A percentile compares a stretch with the other conserved stretches of the same genome.
These are phyloP conservation scores for Wallacemonas sp. DNA, from an alignment of 208 protist species.

Conservation along the genomic window DNA sequence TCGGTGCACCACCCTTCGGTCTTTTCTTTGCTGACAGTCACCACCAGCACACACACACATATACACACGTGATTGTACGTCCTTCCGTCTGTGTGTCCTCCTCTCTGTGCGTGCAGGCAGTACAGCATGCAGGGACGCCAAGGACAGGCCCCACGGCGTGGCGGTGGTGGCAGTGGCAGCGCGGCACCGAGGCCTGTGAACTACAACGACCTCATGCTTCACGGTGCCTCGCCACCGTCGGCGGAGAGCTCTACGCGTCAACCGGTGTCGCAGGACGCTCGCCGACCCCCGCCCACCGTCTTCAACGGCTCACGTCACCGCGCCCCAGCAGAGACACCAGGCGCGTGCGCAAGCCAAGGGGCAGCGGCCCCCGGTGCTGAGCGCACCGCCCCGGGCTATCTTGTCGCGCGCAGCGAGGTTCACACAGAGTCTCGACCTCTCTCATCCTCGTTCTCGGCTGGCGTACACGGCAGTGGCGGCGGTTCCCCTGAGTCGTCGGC, in stretches of 20 bases:
- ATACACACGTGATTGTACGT: not conserved
- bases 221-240: not conserved
- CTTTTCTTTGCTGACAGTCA: too few species aligned
- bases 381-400: not conserved
- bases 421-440: too few species aligned
- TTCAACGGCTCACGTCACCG: too few species aligned
- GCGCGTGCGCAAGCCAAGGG: not conserved
- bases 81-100: not conserved
- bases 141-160: not conserved
- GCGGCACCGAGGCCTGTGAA: conserved; percentile 19
- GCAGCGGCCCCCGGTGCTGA: not conserved
- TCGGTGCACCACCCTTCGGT: too few species aligned
- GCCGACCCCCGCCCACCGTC: too few species aligned
- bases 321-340: not conserved
- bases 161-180: not conserved
- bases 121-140: not conserved
- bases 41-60: not conserved
- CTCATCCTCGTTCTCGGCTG: too few species aligned
- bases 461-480: too few species aligned
- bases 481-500: too few species aligned
- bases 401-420: not conserved
- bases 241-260: too few species aligned
- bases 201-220: conserved; percentile 40
- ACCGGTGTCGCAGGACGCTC: too few species aligned
- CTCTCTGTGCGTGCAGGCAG: too few species aligned